Evolutionary conservation across 371 early-diverging fungal genomes (phyloP).

Genomic region (Mortierella sp.): DNA sequence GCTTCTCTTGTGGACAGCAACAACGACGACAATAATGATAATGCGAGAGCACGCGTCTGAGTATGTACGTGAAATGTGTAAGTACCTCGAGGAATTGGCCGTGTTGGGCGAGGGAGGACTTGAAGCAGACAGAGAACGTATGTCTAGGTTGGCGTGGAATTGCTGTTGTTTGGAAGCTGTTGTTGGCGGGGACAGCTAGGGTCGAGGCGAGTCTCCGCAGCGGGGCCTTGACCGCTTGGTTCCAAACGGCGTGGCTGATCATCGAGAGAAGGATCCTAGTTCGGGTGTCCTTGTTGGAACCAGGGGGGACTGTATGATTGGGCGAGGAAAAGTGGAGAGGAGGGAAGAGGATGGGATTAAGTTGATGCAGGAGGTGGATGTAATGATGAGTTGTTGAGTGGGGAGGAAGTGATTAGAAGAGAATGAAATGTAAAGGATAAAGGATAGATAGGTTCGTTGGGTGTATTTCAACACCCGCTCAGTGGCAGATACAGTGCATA

Average conservation of each 20-base stretch:
- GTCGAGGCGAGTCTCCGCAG: constrained; percentile 11
- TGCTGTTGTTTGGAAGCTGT: neutral
- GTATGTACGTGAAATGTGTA: neutral
- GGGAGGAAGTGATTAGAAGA: too few species aligned
- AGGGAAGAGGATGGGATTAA: neutral
- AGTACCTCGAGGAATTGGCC: constrained; percentile 4
- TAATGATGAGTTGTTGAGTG: too few species aligned
- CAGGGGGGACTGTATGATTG: neutral
- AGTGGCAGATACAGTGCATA: neutral
- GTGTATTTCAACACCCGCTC: too few species aligned
- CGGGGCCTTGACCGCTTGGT: constrained; percentile 8
- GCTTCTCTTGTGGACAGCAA: neutral
- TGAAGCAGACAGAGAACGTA: neutral
- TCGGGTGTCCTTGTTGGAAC: constrained; percentile 3
- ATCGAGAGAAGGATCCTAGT: neutral
- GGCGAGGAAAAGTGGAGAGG: neutral
- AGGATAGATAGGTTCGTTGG: too few species aligned
- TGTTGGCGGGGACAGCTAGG: neutral
- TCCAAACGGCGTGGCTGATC: constrained; percentile 13
- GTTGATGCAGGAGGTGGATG: neutral
- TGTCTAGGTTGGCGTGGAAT: constrained; percentile 9
- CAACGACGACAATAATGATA: neutral
- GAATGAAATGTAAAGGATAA: too few species aligned
- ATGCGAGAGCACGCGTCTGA: neutral
- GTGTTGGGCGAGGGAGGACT: neutral